These are phyloP conservation scores for Spinacia oleracea DNA, from an alignment of 179 eudicot genomes.

Conservation along the genomic window DNA sequence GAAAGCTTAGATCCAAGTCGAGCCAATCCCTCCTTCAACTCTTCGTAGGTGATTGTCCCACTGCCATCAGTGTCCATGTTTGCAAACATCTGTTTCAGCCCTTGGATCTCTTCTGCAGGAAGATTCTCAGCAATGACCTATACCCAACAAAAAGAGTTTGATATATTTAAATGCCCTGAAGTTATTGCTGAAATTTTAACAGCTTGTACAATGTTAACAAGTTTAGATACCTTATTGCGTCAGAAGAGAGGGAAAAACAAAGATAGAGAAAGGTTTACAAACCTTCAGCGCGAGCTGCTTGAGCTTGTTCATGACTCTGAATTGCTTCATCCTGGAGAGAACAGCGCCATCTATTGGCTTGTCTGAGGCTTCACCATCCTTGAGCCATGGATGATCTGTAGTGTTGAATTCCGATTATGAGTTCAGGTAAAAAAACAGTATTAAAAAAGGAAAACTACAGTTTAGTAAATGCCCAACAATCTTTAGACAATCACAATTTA, in stretches of 20 bases:
- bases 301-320: constrained; percentile 89
- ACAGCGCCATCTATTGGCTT: constrained; percentile 85
- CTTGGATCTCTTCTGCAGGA: constrained; percentile 57
- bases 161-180: background rate
- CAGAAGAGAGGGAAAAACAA: background rate
- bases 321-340: constrained; percentile 80
- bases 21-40: constrained; percentile 47
- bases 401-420: background rate
- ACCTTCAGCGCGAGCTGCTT: constrained; percentile 90
- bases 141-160: constrained; percentile 3
- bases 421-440: background rate
- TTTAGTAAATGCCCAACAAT: background rate
- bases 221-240: background rate
- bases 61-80: constrained; percentile 53
- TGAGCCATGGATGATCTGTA: constrained; percentile 87
- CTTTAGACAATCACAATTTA: background rate
- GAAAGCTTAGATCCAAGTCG: constrained; percentile 51
- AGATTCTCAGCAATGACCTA: constrained; percentile 58
- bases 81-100: constrained; percentile 55
- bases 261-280: constrained; percentile 1
- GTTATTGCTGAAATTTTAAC: background rate
- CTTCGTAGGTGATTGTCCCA: constrained; percentile 51
- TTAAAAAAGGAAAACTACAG: background rate
- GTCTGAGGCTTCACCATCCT: constrained; percentile 96
- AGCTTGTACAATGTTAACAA: background rate